Evolutionary conservation across 129 eudicot species (phyloP).

Genomic region (carrot (Daucus carota)): DH1_v3.0 NC_030387.2:19474001-19474500

Average conservation of each 20-base stretch:
- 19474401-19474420: background rate
- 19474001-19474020: no score
- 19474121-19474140: background rate
- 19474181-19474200: background rate
- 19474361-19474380: background rate
- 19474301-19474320: background rate
- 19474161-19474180: background rate
- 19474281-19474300: background rate
- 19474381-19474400: background rate
- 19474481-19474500: background rate
- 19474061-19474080: background rate
- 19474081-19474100: background rate
- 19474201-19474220: background rate
- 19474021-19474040: no score
- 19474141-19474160: background rate
- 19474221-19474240: background rate
- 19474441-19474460: background rate
- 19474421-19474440: background rate
- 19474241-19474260: background rate
- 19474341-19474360: background rate
- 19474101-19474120: background rate
- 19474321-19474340: background rate
- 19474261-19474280: background rate
- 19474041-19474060: background rate
- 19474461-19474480: background rate